A percentile compares a stretch with the other conserved stretches of the same genome.
These are phyloP conservation scores for Penicillium sp. DNA, from an alignment of 2,329 filamentous ascomycete species.

Conservation along the genomic window DNA sequence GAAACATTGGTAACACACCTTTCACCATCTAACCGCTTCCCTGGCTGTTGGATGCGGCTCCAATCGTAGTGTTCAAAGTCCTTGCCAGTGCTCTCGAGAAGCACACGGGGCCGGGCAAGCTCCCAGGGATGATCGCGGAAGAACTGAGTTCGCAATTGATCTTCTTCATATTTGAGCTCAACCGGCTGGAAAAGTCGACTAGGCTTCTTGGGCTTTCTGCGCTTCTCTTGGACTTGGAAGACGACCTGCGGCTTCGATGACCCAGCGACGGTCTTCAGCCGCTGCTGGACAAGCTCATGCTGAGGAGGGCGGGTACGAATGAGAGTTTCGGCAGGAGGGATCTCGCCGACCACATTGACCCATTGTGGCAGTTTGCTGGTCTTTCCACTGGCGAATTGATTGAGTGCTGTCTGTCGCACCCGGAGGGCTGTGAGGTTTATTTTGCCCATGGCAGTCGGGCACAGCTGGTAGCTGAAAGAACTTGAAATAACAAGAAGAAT, in stretches of 20 bases:
- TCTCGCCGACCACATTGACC: constrained; percentile 56
- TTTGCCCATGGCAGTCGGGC: constrained; percentile 43
- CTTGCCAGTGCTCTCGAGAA: constrained; percentile 82
- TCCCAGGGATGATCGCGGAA: constrained; percentile 98
- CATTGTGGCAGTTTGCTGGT: constrained; percentile 47
- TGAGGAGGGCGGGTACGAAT: constrained; percentile 57
- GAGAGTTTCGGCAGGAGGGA: constrained; percentile 61
- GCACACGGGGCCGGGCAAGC: constrained; percentile 78
- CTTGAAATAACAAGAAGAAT: neutral
- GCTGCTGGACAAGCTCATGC: constrained; percentile 44
- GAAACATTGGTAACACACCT: constrained; percentile 55
- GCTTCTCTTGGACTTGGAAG: constrained; percentile 38
- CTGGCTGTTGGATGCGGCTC: constrained; percentile 72
- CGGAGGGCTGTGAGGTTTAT: constrained; percentile 49
- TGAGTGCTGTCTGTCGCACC: constrained; percentile 46
- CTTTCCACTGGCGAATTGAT: constrained; percentile 39
- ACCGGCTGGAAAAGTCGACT: constrained; percentile 80
- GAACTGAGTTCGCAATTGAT: constrained; percentile 75
- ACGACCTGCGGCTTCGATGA: constrained; percentile 36
- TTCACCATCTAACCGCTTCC: constrained; percentile 78
- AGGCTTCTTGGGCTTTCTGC: constrained; percentile 59
- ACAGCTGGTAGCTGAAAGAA: neutral
- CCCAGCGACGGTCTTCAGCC: constrained; percentile 34
- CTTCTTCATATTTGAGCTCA: constrained; percentile 76
- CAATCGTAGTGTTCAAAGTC: constrained; percentile 77